Conservation (phyloP, 129 eudicot genomes). For the Lonicera japonica region DNA sequence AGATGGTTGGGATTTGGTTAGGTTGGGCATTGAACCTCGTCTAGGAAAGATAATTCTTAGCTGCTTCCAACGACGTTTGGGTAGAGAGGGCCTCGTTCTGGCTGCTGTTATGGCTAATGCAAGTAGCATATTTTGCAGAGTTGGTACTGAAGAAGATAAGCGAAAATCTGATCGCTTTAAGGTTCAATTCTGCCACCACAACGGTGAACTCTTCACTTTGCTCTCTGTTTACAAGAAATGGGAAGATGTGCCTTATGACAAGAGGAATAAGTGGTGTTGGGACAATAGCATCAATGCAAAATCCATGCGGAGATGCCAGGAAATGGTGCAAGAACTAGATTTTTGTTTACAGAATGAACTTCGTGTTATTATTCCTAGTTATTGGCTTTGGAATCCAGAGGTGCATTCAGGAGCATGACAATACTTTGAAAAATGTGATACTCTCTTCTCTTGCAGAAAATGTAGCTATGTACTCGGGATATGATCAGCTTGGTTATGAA, state of each 20-base stretch:
- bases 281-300: conserved; percentile 89
- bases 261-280: conserved; percentile 84
- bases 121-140: conserved; percentile 86
- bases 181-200: conserved; percentile 77
- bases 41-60: conserved; percentile 70
- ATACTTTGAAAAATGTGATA: conserved; percentile 39
- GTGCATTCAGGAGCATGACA: conserved; percentile 35
- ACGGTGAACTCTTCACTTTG: conserved; percentile 87
- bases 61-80: conserved; percentile 47
- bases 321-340: conserved; percentile 69
- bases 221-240: conserved; percentile 73
- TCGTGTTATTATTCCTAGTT: conserved; percentile 51
- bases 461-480: conserved; percentile 80
- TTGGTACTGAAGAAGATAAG: conserved; percentile 66
- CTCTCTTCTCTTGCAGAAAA: conserved; percentile 70
- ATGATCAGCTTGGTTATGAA: conserved; percentile 83
- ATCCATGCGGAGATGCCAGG: conserved; percentile 80
- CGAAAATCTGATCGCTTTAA: conserved; percentile 71
- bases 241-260: conserved; percentile 51
- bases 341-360: conserved; percentile 63
- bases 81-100: conserved; percentile 80
- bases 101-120: conserved; percentile 96
- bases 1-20: conserved; percentile 53
- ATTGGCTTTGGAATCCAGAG: conserved; percentile 69
- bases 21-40: conserved; percentile 87